These are phyloP conservation scores for Rugonectria rugulosa DNA, from an alignment of 2,329 filamentous ascomycete species.

Conservation along the genomic window DNA sequence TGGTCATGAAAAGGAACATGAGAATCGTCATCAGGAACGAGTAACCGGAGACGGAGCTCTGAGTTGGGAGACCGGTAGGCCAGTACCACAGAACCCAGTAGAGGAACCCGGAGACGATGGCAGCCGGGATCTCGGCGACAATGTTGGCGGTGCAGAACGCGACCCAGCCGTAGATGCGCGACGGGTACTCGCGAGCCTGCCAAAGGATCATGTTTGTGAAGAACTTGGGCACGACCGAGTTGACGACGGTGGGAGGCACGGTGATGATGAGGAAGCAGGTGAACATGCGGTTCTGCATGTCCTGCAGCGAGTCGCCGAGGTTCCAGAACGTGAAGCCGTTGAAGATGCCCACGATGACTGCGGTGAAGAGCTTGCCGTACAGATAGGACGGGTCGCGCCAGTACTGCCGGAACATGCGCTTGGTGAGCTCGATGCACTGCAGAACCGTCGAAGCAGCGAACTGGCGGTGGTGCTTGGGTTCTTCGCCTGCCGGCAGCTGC, in stretches of 20 bases:
- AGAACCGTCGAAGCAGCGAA: constrained; percentile 70
- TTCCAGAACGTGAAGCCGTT: constrained; percentile 82
- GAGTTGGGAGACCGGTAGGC: constrained; percentile 72
- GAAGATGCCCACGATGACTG: constrained; percentile 76
- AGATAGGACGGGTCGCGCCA: constrained; percentile 80
- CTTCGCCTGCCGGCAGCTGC: not conserved
- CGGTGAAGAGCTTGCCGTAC: constrained; percentile 78
- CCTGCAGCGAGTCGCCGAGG: constrained; percentile 68
- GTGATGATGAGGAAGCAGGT: constrained; percentile 72
- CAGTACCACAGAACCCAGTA: constrained; percentile 84
- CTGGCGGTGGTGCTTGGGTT: constrained; percentile 48
- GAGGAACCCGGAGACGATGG: constrained; percentile 68
- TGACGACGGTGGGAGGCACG: constrained; percentile 72
- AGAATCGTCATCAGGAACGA: constrained; percentile 80
- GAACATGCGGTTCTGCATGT: constrained; percentile 83
- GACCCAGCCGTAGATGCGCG: constrained; percentile 78
- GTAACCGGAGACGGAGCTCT: constrained; percentile 73
- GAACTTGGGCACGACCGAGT: constrained; percentile 80
- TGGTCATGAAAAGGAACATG: constrained; percentile 78
- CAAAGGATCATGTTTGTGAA: constrained; percentile 76
- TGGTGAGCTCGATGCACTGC: constrained; percentile 72
- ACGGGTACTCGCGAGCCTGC: constrained; percentile 76
- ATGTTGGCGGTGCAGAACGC: constrained; percentile 79
- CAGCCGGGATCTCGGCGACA: constrained; percentile 75
- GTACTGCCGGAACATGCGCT: constrained; percentile 73